These are phyloP conservation scores for Trichophyton equinum DNA, from an alignment of 2,329 filamentous ascomycete species.

Conservation along the genomic window DNA sequence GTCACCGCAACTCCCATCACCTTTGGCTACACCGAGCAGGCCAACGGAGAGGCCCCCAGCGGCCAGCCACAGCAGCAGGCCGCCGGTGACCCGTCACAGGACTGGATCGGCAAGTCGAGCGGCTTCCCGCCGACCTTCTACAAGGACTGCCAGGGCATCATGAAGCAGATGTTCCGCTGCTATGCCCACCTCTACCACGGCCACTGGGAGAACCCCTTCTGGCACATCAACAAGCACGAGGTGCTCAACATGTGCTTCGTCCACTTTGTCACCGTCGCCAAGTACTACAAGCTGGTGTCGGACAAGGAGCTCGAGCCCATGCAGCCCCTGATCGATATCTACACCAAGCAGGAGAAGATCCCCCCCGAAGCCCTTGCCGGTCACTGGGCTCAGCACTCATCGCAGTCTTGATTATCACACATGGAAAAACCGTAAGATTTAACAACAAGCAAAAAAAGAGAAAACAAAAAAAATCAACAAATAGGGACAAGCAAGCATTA, in stretches of 20 bases:
- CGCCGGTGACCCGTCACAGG: conserved; percentile 46
- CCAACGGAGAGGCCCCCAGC: conserved; percentile 37
- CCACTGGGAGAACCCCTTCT: conserved; percentile 76
- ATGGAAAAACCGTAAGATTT: background rate
- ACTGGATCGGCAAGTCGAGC: conserved; percentile 82
- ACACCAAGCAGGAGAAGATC: conserved; percentile 78
- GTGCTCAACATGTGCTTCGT: conserved; percentile 80
- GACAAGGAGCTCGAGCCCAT: conserved; percentile 90
- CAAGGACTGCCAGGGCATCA: conserved; percentile 81
- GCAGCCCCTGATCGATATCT: conserved; percentile 85
- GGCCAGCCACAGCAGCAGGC: conserved; percentile 20
- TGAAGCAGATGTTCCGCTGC: conserved; percentile 97
- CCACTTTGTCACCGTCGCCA: conserved; percentile 69
- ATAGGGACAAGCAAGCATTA: background rate
- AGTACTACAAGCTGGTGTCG: conserved; percentile 69
- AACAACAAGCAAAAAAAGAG: background rate
- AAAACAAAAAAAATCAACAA: background rate
- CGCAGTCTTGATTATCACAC: background rate
- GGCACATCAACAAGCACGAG: conserved; percentile 58
- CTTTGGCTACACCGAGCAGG: conserved; percentile 23
- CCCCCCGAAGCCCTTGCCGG: conserved; percentile 49
- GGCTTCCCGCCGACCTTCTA: conserved; percentile 87
- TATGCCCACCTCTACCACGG: conserved; percentile 98
- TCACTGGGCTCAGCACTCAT: conserved; percentile 29
- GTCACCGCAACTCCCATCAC: conserved; percentile 47